phyloP scores from a whole-genome alignment of 345 rosid species.

The Pelargonium nanum region DNA sequence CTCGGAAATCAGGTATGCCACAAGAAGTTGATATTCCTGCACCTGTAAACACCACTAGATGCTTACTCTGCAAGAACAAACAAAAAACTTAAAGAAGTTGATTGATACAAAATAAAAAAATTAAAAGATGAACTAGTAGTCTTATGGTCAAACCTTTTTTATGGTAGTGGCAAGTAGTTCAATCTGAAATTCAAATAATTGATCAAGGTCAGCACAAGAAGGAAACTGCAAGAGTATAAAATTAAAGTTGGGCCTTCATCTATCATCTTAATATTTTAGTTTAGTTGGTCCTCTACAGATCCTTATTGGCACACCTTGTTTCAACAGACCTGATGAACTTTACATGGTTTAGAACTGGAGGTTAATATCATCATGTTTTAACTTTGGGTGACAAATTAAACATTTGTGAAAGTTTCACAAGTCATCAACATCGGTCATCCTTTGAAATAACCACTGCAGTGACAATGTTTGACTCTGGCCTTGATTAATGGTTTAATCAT shows the following conservation, averaged over 20 bases:
- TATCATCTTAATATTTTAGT: not conserved
- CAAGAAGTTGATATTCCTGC: slow-evolving; percentile 98
- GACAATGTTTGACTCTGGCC: too few species aligned
- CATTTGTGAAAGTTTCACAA: too few species aligned
- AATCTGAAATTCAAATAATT: slow-evolving; percentile 36
- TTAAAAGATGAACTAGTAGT: slow-evolving; percentile 1
- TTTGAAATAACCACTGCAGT: too few species aligned
- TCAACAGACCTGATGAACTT: too few species aligned
- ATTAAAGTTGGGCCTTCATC: not conserved
- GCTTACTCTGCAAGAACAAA: slow-evolving; percentile 85
- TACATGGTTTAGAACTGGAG: too few species aligned
- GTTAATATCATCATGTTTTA: too few species aligned
- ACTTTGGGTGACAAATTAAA: too few species aligned
- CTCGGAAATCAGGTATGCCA: slow-evolving; percentile 96
- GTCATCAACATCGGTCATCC: too few species aligned
- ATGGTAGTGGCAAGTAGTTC: slow-evolving; percentile 46
- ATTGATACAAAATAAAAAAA: slow-evolving; percentile 4
- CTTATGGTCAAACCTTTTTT: slow-evolving; percentile 34
- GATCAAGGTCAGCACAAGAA: slow-evolving; percentile 7
- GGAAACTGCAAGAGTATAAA: slow-evolving; percentile 2
- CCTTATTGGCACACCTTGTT: too few species aligned
- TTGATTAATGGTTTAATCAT: too few species aligned
- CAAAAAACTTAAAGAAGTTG: slow-evolving; percentile 19
- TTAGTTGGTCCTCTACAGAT: too few species aligned
- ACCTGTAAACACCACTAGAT: slow-evolving; percentile 93